Base-by-base conservation (phyloP, 352 stramenopile species). In the Globisporangium middletonii region DNA sequence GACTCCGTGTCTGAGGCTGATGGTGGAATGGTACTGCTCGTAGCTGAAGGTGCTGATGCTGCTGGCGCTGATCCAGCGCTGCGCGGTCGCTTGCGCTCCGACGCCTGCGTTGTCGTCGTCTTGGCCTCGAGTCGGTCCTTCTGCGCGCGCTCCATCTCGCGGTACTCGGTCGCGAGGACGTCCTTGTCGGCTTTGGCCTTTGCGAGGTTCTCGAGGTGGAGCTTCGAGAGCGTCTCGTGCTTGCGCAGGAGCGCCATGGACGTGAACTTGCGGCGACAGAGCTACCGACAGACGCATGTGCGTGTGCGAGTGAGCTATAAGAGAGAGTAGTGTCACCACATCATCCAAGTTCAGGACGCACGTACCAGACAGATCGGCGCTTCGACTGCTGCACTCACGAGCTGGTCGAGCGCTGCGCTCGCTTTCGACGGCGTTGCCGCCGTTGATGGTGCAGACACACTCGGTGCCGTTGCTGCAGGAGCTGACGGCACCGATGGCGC, bases 351-450 rank as follows among this genome's bases (percentile, higher is more conserved):
- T 23, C 23, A 23, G 23, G 43, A 18, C 4, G 30, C 16, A 64
- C 78, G 51, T 74, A 94, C 84, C 77, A 94, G 53, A 49, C 84
- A 94, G 62, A 94, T 92, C 3, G 82, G 79, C 4, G 71, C 76
- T 69, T 91, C 75, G 19, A 76, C 62, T 23, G 75, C 59, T 1
- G 74, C 65, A 55, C 77, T 72, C 13, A 71, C 74, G n/a, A 81
- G 46, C 3, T 65, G 62, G 55, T 75, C 62, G 33, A 86, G 60
- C 15, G 74, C 59, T 18, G 59, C 18, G 2, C 41, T 50, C 6
- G 48, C 19, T 2, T 47, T 50, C 6, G 48, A 37, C 43, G 54
- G 37, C 15, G 42, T 27, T 27, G 45, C n/a, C 33, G 69, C 59
- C 35, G 48, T 2, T 33, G 49, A 15, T 5, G 16, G 16, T 4